Conservation (phyloP, 306 rosid species). For the Crataegus laevigata region DNA sequence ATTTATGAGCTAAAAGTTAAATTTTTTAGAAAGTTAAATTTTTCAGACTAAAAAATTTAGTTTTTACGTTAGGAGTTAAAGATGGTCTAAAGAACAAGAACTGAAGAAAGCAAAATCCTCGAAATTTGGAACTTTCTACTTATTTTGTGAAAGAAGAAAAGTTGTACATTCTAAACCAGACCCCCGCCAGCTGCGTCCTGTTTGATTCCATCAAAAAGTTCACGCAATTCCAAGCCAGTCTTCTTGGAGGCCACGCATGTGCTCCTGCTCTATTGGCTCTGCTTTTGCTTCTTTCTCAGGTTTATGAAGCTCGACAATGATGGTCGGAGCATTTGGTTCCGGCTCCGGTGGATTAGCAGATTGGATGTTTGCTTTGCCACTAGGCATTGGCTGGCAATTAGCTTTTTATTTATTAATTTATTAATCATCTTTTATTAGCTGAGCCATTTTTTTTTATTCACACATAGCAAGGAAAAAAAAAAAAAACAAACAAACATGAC, state of each 20-base stretch:
- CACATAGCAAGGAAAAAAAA: no score
- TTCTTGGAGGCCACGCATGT: conserved; percentile 82
- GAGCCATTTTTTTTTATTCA: no score
- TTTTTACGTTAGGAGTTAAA: no score
- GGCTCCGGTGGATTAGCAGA: conserved; percentile 73
- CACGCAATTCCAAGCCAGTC: conserved; percentile 91
- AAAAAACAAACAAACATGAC: no score
- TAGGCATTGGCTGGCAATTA: conserved; percentile 87
- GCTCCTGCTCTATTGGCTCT: conserved; percentile 71
- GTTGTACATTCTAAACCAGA: conserved; percentile 30
- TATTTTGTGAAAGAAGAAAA: no score
- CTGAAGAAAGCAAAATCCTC: no score
- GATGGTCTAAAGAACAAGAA: no score
- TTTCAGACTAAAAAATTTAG: no score
- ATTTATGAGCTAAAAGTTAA: no score
- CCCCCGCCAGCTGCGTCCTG: conserved; percentile 35
- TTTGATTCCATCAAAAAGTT: conserved; percentile 75
- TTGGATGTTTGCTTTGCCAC: conserved; percentile 88
- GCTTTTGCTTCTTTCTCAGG: conserved; percentile 60
- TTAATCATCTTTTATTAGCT: no score
- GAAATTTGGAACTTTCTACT: no score
- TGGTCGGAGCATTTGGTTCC: conserved; percentile 68
- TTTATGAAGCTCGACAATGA: conserved; percentile 45
- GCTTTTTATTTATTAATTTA: neutral
- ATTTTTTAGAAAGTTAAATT: no score